A percentile compares a stretch with the other conserved stretches of the same genome.
These are phyloP conservation scores for Quercus engelmannii DNA, from an alignment of 306 rosid species.

Conservation along the genomic window DNA sequence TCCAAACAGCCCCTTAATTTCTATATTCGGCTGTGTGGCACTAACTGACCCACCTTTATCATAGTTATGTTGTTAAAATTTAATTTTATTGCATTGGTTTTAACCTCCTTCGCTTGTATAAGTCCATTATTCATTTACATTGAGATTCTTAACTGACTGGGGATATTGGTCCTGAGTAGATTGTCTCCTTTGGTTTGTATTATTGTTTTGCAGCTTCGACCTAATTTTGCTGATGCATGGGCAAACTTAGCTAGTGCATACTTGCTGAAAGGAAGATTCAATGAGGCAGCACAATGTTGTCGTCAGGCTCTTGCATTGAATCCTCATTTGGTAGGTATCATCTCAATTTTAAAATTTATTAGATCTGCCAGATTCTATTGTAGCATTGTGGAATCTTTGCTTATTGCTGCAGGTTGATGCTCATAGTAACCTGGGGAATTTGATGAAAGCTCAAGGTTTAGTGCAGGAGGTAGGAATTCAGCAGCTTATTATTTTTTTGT, in stretches of 20 bases:
- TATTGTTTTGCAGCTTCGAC: constrained; percentile 71
- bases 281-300: constrained; percentile 96
- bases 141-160: background rate
- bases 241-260: constrained; percentile 97
- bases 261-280: constrained; percentile 95
- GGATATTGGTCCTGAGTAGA: background rate
- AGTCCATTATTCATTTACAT: background rate
- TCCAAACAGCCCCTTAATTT: background rate
- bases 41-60: background rate
- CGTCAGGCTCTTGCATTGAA: constrained; percentile 96
- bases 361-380: background rate
- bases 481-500: background rate
- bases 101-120: background rate
- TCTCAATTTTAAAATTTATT: background rate
- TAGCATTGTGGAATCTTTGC: background rate
- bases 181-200: constrained; percentile 7
- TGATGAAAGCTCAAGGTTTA: constrained; percentile 63
- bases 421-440: constrained; percentile 63
- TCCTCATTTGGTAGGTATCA: constrained; percentile 69
- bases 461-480: constrained; percentile 79
- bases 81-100: background rate
- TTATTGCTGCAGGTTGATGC: constrained; percentile 54
- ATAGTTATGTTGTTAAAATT: background rate
- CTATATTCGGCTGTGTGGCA: background rate
- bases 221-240: constrained; percentile 98